Base-by-base conservation (phyloP, 2,329 filamentous ascomycete genomes). In the Fusarium sp. region DNA sequence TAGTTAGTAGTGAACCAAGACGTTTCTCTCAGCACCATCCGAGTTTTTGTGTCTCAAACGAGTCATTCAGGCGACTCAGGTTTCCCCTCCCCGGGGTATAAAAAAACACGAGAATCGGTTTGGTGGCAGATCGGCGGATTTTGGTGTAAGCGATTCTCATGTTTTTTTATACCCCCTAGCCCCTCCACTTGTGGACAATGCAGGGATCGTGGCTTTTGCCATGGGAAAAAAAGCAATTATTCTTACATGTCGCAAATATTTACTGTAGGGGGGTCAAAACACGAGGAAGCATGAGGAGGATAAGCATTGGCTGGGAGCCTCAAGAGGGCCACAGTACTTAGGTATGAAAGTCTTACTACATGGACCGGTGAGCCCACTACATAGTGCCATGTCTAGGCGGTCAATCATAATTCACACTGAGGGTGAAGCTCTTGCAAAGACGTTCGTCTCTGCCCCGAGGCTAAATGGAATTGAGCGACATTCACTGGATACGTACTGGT, bases 141-240 rank as follows among this genome's bases (percentile, higher is more conserved):
- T n/a, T n/a, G n/a, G n/a, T n/a, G n/a, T n/a, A n/a, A n/a, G n/a
- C n/a, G n/a, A n/a, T n/a, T n/a, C n/a, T n/a, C n/a, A n/a, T n/a
- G n/a, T n/a, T n/a, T n/a, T n/a, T n/a, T n/a, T n/a, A n/a, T n/a
- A n/a, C n/a, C n/a, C n/a, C n/a, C n/a, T n/a, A n/a, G n/a, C 15
- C n/a, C 36, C 42, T 35, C 14, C 41, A 15, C 51, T 26, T 54
- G 26, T 28, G 35, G 42, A 62, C 10, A 45, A 28, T 36, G n/a
- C n/a, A 44, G 42, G 42, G 64, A 44, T 55, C 15, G 28, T 33
- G 18, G 18, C n/a, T 56, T 69, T 69, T 31, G 38, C 38, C 26
- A 42, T 20, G 39, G 42, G 18, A 11, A n/a, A 22, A 69, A 69
- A 69, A 69, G 65, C 56, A 69, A 63, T 44, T 56, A 63, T 48